phyloP scores from a whole-genome alignment of 1,139 yeast genomes.

The Nakaseomyces kungkrabaensis region DNA sequence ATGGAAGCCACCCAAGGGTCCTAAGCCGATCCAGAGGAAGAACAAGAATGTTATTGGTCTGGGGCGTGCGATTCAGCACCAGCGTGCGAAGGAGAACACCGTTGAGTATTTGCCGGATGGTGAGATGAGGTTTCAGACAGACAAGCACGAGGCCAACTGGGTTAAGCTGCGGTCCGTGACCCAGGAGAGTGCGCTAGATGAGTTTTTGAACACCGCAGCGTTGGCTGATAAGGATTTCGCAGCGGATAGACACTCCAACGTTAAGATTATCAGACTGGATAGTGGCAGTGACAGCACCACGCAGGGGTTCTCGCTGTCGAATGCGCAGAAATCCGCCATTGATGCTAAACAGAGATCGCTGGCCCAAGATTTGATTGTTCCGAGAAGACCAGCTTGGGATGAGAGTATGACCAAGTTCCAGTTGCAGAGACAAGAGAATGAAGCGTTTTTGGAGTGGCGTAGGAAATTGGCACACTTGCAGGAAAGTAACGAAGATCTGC shows the following conservation, averaged over 20 bases:
- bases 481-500: conserved; percentile 61
- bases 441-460: conserved; percentile 90
- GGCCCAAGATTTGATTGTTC: conserved; percentile 79
- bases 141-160: conserved; percentile 78
- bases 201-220: conserved; percentile 88
- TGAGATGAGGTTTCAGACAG: conserved; percentile 74
- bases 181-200: conserved; percentile 89
- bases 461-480: conserved; percentile 77
- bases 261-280: conserved; percentile 73
- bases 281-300: conserved; percentile 38
- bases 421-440: conserved; percentile 80
- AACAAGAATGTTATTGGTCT: conserved; percentile 77
- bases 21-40: conserved; percentile 77
- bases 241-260: conserved; percentile 77
- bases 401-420: conserved; percentile 61
- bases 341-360: conserved; percentile 62
- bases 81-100: conserved; percentile 57
- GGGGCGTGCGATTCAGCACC: conserved; percentile 76
- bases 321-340: conserved; percentile 56
- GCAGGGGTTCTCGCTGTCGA: conserved; percentile 47
- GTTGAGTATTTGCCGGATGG: conserved; percentile 74
- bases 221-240: conserved; percentile 94
- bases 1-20: conserved; percentile 77
- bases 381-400: conserved; percentile 86
- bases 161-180: conserved; percentile 87